Evolutionary conservation across 1,284 basidiomycete species (phyloP).

Genomic region (Ustilago xerochloae): DNA sequence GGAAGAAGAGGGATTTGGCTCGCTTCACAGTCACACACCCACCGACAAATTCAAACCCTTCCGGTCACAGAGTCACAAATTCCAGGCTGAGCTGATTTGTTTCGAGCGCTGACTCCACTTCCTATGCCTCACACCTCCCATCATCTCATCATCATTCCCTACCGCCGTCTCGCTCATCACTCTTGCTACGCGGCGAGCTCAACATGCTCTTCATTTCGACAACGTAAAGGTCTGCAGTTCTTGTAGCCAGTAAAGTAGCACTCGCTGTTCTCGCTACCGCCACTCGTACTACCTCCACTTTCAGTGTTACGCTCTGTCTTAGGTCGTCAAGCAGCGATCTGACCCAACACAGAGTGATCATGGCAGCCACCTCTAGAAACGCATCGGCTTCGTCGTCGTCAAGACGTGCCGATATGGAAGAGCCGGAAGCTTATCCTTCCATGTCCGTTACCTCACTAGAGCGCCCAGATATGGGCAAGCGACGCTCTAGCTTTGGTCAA

Average conservation of each 20-base stretch:
- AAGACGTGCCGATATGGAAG: conserved; percentile 1
- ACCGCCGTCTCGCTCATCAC: no score
- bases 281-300: neutral
- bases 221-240: neutral
- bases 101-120: conserved; percentile 14
- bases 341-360: neutral
- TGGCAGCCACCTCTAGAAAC: conserved; percentile 10
- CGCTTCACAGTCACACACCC: conserved; percentile 2
- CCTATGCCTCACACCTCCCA: neutral
- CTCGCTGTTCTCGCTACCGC: neutral
- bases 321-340: no score
- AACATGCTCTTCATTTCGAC: conserved; percentile 6
- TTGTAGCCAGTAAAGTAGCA: neutral
- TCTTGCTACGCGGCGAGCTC: no score
- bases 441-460: conserved; percentile 42
- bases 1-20: conserved; percentile 13
- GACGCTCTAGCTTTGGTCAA: conserved; percentile 32
- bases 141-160: neutral
- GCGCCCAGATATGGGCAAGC: conserved; percentile 5
- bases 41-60: neutral
- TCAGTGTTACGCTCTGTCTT: no score
- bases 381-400: neutral
- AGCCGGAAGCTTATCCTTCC: conserved; percentile 38
- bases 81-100: conserved; percentile 8
- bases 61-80: conserved; percentile 7